Evolutionary conservation across 2,329 filamentous ascomycete species (phyloP).

Genomic region (Didymella exigua): DNA sequence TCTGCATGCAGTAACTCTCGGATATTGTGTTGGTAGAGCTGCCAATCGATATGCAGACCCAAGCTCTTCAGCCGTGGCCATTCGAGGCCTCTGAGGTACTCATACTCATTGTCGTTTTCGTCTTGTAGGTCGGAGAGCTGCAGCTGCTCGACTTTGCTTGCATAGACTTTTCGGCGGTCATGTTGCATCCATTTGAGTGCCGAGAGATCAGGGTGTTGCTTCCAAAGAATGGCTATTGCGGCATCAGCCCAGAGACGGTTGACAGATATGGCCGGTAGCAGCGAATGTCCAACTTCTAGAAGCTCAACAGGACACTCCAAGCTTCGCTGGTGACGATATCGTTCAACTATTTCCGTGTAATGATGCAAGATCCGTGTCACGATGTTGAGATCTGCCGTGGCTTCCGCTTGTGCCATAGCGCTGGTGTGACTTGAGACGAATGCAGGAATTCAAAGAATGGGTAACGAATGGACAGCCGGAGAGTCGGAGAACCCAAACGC

Average conservation of each 20-base stretch:
- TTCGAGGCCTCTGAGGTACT: conserved; percentile 31
- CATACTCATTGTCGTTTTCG: conserved; percentile 22
- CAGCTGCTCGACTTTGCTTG: conserved; percentile 37
- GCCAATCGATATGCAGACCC: conserved; percentile 40
- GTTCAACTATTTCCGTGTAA: conserved; percentile 41
- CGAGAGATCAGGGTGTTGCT: conserved; percentile 37
- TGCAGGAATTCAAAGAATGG: conserved; percentile 13
- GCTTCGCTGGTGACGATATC: conserved; percentile 38
- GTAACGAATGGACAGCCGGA: conserved; percentile 16
- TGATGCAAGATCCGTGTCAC: conserved; percentile 35
- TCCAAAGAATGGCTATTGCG: conserved; percentile 42
- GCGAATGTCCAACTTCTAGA: conserved; percentile 42
- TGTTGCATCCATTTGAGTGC: conserved; percentile 30
- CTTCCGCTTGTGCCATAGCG: conserved; percentile 33
- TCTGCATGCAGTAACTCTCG: conserved; percentile 29
- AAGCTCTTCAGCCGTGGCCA: conserved; percentile 41
- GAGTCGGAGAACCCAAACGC: conserved; percentile 13
- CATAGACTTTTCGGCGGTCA: conserved; percentile 38
- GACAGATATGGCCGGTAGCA: conserved; percentile 40
- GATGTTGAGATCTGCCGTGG: conserved; percentile 32
- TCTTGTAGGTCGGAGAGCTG: conserved; percentile 29
- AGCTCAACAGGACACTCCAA: conserved; percentile 42
- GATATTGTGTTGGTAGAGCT: conserved; percentile 25
- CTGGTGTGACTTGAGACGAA: conserved; percentile 11
- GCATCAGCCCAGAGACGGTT: conserved; percentile 44